Percentiles rank a stretch among this genome's conserved stretches.
phyloP scores from a whole-genome alignment of 2,329 filamentous ascomycete genomes.

The Tolypocladium capitatum region DNA sequence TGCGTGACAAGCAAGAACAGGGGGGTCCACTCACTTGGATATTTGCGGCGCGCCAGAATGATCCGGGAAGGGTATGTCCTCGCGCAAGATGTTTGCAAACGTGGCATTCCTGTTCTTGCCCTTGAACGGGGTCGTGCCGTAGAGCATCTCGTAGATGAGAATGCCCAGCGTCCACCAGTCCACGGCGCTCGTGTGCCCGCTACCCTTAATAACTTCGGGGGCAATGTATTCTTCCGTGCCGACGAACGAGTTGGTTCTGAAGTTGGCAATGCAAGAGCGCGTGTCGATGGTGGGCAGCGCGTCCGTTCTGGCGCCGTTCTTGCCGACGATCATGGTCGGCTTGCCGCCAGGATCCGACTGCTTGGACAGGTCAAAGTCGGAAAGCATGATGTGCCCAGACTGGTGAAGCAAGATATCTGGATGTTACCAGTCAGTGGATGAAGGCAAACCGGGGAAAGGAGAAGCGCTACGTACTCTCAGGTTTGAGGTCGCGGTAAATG shows the following conservation, averaged over 20 bases:
- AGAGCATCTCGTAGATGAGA: slow-evolving; percentile 97
- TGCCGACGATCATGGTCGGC: slow-evolving; percentile 93
- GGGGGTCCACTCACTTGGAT: slow-evolving; percentile 58
- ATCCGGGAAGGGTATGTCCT: slow-evolving; percentile 94
- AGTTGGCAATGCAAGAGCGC: slow-evolving; percentile 95
- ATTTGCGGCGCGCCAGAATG: slow-evolving; percentile 71
- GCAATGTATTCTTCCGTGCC: slow-evolving; percentile 98
- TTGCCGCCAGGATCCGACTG: slow-evolving; percentile 93
- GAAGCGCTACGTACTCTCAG: slow-evolving; percentile 61
- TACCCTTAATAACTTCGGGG: slow-evolving; percentile 96
- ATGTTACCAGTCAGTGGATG: background rate
- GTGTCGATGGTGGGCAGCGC: slow-evolving; percentile 95
- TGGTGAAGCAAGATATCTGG: slow-evolving; percentile 92
- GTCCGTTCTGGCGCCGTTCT: slow-evolving; percentile 73
- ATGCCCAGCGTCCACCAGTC: slow-evolving; percentile 99
- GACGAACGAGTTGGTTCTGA: slow-evolving; percentile 96
- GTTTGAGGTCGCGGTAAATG: slow-evolving; percentile 95
- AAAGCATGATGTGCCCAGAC: slow-evolving; percentile 99
- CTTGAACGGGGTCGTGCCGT: slow-evolving; percentile 97
- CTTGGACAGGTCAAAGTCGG: slow-evolving; percentile 96
- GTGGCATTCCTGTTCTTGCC: slow-evolving; percentile 97
- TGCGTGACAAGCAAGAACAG: background rate
- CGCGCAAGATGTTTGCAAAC: slow-evolving; percentile 90
- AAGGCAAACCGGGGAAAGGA: background rate
- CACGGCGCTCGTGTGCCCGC: slow-evolving; percentile 93